These are phyloP conservation scores for Thraustochytrium striatum DNA, from an alignment of 352 stramenopile species.

Conservation along the genomic window DNA sequence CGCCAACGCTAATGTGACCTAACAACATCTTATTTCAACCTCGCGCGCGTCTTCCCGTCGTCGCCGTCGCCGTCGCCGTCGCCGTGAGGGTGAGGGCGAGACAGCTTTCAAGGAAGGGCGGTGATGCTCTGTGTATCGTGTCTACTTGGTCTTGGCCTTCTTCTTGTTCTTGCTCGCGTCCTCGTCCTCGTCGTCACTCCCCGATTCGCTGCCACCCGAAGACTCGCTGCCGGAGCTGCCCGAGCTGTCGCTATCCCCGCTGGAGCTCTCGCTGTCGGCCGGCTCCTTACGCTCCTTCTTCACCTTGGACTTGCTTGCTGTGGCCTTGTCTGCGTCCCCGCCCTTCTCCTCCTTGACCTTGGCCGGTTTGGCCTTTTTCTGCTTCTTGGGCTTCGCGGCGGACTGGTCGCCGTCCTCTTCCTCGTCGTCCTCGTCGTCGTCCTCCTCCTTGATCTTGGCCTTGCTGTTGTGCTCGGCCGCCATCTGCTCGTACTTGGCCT, in stretches of 20 bases:
- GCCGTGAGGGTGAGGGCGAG: not conserved
- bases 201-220: too few species aligned
- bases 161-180: not conserved
- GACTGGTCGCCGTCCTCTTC: too few species aligned
- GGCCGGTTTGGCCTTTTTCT: not conserved
- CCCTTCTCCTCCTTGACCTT: not conserved
- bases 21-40: too few species aligned
- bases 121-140: not conserved
- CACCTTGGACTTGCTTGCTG: not conserved
- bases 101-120: not conserved
- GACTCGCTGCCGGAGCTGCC: too few species aligned
- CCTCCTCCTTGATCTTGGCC: not conserved
- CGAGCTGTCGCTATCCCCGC: not conserved
- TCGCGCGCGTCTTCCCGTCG: too few species aligned
- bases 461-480: slow-evolving; percentile 58
- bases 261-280: not conserved
- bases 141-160: not conserved
- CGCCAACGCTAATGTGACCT: too few species aligned
- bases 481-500: slow-evolving; percentile 64
- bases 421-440: not conserved
- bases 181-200: not conserved
- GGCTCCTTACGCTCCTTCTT: not conserved
- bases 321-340: not conserved
- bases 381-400: not conserved
- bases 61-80: too few species aligned